Conservation (phyloP, 306 rosid genomes). For the Lotus japonicus region DNA sequence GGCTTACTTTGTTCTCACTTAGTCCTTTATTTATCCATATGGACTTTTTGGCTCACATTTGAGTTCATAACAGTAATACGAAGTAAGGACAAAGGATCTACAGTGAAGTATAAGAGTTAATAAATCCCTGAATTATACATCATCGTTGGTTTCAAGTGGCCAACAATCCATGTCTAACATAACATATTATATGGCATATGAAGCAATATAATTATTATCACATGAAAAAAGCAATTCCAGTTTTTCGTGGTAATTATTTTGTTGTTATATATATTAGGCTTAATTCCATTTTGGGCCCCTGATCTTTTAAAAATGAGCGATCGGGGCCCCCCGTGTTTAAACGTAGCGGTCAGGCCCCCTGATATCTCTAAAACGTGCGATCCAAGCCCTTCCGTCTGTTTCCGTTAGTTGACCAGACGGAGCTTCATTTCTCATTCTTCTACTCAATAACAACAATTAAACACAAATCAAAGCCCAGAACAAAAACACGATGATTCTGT, state of each 20-base stretch:
- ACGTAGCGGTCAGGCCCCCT: too few relatives aligned
- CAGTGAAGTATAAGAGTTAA: background rate
- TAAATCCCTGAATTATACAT: slow-evolving; percentile 6
- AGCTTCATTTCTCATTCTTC: too few relatives aligned
- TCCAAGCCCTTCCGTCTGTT: too few relatives aligned
- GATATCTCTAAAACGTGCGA: too few relatives aligned
- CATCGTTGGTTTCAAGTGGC: slow-evolving; percentile 8
- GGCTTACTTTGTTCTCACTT: slow-evolving; percentile 1
- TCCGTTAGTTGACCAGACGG: too few relatives aligned
- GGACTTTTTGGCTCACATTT: background rate
- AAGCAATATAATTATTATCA: background rate
- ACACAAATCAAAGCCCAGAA: too few relatives aligned
- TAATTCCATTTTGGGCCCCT: too few relatives aligned
- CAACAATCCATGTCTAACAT: background rate
- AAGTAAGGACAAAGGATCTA: background rate
- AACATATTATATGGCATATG: slow-evolving; percentile 3
- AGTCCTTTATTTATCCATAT: background rate
- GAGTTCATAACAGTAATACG: background rate
- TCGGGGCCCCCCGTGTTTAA: too few relatives aligned
- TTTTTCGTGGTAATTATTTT: background rate
- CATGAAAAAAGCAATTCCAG: background rate
- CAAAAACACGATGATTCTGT: too few relatives aligned
- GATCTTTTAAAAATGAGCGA: too few relatives aligned
- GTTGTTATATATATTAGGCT: background rate
- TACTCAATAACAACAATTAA: too few relatives aligned